Conservation (phyloP, 139 green algal genomes). For the Chlorella sp. region DNA sequence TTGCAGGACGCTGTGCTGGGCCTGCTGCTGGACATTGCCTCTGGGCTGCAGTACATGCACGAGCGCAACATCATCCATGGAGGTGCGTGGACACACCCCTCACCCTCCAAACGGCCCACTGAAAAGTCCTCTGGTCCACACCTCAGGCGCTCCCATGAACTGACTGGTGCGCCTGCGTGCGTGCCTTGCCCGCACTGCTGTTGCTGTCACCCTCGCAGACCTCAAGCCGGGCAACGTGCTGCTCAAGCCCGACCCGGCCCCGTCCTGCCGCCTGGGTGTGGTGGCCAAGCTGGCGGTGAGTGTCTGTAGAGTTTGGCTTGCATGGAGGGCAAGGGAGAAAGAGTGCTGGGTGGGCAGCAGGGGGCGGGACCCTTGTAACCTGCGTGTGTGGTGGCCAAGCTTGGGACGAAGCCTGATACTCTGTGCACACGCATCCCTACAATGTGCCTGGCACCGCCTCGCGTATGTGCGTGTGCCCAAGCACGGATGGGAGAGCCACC, state of each 20-base stretch:
- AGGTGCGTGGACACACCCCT: neutral
- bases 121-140: too few relatives aligned
- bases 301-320: too few relatives aligned
- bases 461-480: neutral
- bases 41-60: neutral
- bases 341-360: too few relatives aligned
- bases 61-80: neutral
- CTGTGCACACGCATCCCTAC: neutral
- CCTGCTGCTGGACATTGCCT: neutral
- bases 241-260: neutral
- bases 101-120: too few relatives aligned
- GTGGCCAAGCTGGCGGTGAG: neutral
- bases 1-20: neutral
- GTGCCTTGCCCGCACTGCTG: too few relatives aligned
- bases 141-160: too few relatives aligned
- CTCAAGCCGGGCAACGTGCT: neutral
- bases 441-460: neutral
- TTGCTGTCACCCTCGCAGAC: too few relatives aligned
- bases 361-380: too few relatives aligned
- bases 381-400: neutral
- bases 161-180: too few relatives aligned
- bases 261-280: neutral
- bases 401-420: neutral
- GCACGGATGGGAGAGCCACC: too few relatives aligned
- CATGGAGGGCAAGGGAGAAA: too few relatives aligned